Evolutionary conservation across 1,284 basidiomycete species (phyloP), one percentile per base, ranked within the genome.

Genomic region (Trichosporon asahii): DNA sequence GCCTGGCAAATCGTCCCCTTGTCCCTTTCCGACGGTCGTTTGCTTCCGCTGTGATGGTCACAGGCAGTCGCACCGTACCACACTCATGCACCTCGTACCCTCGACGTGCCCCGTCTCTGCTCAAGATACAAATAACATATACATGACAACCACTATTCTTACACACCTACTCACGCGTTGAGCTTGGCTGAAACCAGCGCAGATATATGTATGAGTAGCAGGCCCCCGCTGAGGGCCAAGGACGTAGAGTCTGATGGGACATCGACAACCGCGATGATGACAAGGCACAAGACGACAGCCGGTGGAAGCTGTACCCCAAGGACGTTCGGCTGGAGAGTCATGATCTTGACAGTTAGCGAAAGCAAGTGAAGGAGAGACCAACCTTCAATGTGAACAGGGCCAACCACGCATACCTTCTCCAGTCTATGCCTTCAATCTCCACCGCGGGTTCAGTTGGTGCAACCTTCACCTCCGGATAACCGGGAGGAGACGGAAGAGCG

Each of bases 241-340:
- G 57, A 65, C 14, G 8, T 31, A 1, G 57, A 31, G 18, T n/a
- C 4, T 15, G 29, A 8, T 33, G 57, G 57, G 11, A 74, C 15
- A 25, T 77, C 76, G 12, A 46, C 25, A 0, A 73, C 35, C 1
- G 74, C 70, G 7, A 78, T 5, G 11, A 68, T 8, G 14, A 75
- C 31, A 6, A 77, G 66, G 2, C 69, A 33, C 2, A 76, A 27
- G 6, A 70, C 65, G 6, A 66, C 40, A 8, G 57, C 9, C 9
- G 66, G 44, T 2, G 72, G 60, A 11, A 75, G 66, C 25, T 63
- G 31, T 18, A 61, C 21, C 5, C 68, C 69, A 1, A 61, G 46
- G 1, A 78, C 25, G 14, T 66, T 57, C 3, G 75, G 72, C 65
- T 77, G 77, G 1, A 77, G 63, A 2, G 76, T 75, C 33, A 75